Evolutionary conservation across 148 eudicot species (phyloP).

Genomic region (Fagopyrum esculentum): DNA sequence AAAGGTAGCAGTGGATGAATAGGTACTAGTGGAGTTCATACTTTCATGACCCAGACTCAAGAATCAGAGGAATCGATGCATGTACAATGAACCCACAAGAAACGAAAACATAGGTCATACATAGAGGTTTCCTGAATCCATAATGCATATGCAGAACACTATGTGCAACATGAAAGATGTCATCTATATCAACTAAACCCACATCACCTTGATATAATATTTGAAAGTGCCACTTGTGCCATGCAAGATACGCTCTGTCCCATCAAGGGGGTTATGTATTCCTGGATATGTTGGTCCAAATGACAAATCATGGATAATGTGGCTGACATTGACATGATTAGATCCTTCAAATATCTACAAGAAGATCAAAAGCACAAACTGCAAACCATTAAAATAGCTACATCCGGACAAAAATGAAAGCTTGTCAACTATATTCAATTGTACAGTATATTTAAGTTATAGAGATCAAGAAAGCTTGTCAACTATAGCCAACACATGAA

Average conservation of each 20-base stretch:
- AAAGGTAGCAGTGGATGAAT: neutral
- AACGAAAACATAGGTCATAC: neutral
- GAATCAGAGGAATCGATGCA: neutral
- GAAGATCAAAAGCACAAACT: slow-evolving; percentile 3
- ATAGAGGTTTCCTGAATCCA: neutral
- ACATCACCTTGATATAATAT: slow-evolving; percentile 84
- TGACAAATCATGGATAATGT: slow-evolving; percentile 86
- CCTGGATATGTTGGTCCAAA: slow-evolving; percentile 98
- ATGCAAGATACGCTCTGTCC: slow-evolving; percentile 61
- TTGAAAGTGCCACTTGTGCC: slow-evolving; percentile 88
- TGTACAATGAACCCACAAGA: neutral
- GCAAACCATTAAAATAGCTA: neutral
- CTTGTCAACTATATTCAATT: neutral
- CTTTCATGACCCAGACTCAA: neutral
- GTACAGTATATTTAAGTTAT: neutral
- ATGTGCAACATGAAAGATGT: neutral
- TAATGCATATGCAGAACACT: neutral
- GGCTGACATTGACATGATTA: slow-evolving; percentile 91
- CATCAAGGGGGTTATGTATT: slow-evolving; percentile 91
- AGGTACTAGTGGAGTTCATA: neutral
- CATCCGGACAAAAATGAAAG: neutral
- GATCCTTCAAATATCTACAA: slow-evolving; percentile 89
- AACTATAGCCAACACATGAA: neutral
- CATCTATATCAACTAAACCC: neutral
- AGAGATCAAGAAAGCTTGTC: neutral